A percentile compares a stretch with the other conserved stretches of the same genome.
phyloP scores from a whole-genome alignment of 2,329 filamentous ascomycete species.

The Penicillium vulpinum region DNA sequence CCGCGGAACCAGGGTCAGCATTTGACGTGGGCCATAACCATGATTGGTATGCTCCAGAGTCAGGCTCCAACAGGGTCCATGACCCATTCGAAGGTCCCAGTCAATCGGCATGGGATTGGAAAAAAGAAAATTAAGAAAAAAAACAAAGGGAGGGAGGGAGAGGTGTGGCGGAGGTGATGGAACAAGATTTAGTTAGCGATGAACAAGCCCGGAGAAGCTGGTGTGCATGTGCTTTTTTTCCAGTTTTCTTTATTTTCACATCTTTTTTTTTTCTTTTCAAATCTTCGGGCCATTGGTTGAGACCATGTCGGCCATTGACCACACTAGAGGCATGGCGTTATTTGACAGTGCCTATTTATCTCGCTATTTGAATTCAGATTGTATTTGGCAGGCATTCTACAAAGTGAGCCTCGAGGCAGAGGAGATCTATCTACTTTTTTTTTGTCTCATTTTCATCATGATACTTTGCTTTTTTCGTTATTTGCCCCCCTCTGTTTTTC shows the following conservation, averaged over 20 bases:
- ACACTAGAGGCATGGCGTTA: constrained; percentile 15
- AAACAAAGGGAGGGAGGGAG: constrained; percentile 3
- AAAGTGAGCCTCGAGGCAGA: neutral
- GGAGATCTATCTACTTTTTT: constrained; percentile 3
- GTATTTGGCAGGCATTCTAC: constrained; percentile 1
- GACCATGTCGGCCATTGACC: constrained; percentile 5
- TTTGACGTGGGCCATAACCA: constrained; percentile 20
- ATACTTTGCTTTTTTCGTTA: neutral
- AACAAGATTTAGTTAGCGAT: neutral
- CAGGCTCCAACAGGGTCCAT: constrained; percentile 17
- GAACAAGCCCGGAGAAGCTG: neutral
- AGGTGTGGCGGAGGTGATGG: neutral
- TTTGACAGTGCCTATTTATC: constrained; percentile 4
- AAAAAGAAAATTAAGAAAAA: neutral
- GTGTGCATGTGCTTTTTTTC: neutral
- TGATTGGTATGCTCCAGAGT: constrained; percentile 18
- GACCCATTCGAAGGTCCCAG: constrained; percentile 16
- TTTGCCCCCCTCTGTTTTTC: no score
- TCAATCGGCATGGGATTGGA: constrained; percentile 22
- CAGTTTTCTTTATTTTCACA: neutral
- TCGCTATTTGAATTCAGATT: constrained; percentile 1
- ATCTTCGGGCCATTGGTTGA: neutral
- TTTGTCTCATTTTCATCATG: neutral
- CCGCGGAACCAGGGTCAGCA: constrained; percentile 15
- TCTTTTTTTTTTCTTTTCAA: neutral